These are phyloP conservation scores for Flaveria sonorensis DNA, from an alignment of 129 eudicot species.

Conservation along the genomic window DNA sequence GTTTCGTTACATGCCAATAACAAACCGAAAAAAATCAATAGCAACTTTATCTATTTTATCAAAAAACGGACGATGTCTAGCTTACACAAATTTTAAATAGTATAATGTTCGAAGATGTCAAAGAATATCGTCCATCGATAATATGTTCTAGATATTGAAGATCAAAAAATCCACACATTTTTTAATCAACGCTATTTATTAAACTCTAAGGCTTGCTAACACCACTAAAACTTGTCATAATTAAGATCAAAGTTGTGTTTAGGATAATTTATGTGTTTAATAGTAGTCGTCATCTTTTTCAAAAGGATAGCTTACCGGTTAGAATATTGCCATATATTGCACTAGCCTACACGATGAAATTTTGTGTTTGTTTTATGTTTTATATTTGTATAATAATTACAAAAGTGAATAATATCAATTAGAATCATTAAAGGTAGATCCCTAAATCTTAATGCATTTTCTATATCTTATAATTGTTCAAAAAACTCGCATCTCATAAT, in stretches of 20 bases:
- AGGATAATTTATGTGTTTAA: neutral
- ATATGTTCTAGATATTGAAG: neutral
- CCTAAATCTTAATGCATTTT: neutral
- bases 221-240: conserved; percentile 1
- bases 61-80: neutral
- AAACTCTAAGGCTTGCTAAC: neutral
- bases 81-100: neutral
- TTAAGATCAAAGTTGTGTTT: neutral
- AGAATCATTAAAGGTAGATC: neutral
- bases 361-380: neutral
- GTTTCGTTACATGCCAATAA: too few relatives aligned
- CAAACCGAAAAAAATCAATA: neutral
- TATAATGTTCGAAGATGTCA: neutral
- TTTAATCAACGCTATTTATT: neutral
- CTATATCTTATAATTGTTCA: neutral
- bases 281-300: neutral
- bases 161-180: neutral
- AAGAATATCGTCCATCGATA: neutral
- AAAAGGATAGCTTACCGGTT: neutral
- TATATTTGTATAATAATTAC: neutral
- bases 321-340: neutral
- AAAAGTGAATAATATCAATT: neutral
- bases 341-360: neutral
- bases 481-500: too few relatives aligned
- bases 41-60: neutral